phyloP scores from a whole-genome alignment of 495 filamentous ascomycete genomes.

The Trichoderma asperelloides region DNA sequence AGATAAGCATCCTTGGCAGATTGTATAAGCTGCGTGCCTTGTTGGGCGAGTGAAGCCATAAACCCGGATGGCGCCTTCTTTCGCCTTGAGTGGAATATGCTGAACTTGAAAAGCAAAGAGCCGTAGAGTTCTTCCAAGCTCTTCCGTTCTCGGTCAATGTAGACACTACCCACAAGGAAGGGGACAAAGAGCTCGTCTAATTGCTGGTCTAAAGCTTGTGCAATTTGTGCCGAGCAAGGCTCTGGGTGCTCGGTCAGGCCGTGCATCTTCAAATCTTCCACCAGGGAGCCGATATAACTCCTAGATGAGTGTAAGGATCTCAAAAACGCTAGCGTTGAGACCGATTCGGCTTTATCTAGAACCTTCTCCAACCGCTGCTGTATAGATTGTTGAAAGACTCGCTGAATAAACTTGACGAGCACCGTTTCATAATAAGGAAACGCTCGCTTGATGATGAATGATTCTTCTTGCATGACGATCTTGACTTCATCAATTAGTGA shows the following conservation, averaged over 20 bases:
- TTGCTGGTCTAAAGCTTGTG: constrained; percentile 85
- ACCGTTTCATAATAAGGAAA: constrained; percentile 97
- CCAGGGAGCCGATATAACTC: constrained; percentile 70
- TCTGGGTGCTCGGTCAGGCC: constrained; percentile 94
- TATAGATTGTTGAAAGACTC: constrained; percentile 95
- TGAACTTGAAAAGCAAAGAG: constrained; percentile 90
- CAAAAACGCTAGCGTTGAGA: constrained; percentile 87
- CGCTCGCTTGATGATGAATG: constrained; percentile 85
- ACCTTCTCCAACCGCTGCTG: constrained; percentile 96
- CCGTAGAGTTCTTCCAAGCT: constrained; percentile 89
- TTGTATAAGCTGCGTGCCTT: constrained; percentile 71
- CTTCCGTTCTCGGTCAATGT: constrained; percentile 87
- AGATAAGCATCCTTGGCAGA: constrained; percentile 79
- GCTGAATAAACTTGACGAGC: constrained; percentile 79
- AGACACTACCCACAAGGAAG: constrained; percentile 86
- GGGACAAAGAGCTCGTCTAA: constrained; percentile 94
- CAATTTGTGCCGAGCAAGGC: constrained; percentile 75
- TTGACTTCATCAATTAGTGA: constrained; percentile 87
- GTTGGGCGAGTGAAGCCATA: constrained; percentile 80
- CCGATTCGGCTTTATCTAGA: constrained; percentile 79
- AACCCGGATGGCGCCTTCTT: constrained; percentile 80
- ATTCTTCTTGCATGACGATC: constrained; percentile 94
- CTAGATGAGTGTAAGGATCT: constrained; percentile 84
- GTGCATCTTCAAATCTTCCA: constrained; percentile 90
- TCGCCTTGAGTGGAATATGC: constrained; percentile 76